phyloP scores from a whole-genome alignment of 2,329 filamentous ascomycete species.

The Pyricularia grisea region DNA sequence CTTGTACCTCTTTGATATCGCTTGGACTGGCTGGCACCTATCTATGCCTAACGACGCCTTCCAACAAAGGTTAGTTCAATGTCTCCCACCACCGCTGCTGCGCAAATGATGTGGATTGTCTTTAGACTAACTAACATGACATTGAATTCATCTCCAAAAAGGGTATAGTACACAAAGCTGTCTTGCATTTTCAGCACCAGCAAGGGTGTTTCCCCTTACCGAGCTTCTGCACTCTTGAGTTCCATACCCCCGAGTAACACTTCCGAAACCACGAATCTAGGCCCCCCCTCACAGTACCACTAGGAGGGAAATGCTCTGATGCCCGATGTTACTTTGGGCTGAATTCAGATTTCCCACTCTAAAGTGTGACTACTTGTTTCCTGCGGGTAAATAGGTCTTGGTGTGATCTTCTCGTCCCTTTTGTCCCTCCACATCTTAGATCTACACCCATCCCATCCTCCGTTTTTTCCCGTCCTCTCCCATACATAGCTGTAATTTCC shows the following conservation, averaged over 20 bases:
- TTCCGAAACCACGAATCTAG: neutral
- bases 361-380: neutral
- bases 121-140: neutral
- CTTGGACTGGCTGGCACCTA: neutral
- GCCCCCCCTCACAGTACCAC: neutral
- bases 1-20: neutral
- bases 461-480: neutral
- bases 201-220: neutral
- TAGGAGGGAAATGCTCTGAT: neutral
- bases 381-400: neutral
- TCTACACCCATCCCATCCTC: neutral
- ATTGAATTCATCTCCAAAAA: neutral
- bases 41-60: neutral
- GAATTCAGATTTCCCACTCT: neutral
- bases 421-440: neutral
- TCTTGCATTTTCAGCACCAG: neutral
- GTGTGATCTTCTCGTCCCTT: neutral
- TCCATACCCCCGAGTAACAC: neutral
- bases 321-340: neutral
- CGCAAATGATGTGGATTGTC: neutral
- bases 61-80: neutral
- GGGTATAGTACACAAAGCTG: neutral
- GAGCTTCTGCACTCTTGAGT: neutral
- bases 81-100: neutral
- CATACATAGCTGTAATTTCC: neutral